phyloP scores from a whole-genome alignment of 352 stramenopile genomes.

The Globisporangium irregulare region DNA sequence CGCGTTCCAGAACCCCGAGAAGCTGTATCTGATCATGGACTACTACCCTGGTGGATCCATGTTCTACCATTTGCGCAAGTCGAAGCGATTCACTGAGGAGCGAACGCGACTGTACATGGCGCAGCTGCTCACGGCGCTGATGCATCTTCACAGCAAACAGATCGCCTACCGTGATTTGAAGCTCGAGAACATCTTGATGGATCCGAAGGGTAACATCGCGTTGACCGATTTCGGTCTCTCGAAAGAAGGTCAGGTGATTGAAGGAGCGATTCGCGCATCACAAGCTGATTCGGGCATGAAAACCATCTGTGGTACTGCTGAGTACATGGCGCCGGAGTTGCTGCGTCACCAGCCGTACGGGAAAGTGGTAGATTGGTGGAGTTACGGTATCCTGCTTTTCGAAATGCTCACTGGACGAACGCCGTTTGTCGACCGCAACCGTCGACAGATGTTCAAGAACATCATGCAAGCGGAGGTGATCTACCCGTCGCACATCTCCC shows the following conservation, averaged over 20 bases:
- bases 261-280: conserved; percentile 78
- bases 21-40: conserved; percentile 97
- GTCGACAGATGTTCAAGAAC: conserved; percentile 90
- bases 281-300: conserved; percentile 85
- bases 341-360: conserved; percentile 83
- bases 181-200: conserved; percentile 90
- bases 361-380: conserved; percentile 91
- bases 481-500: conserved; percentile 85
- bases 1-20: conserved; percentile 87
- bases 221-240: conserved; percentile 88
- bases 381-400: conserved; percentile 86
- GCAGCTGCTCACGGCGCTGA: conserved; percentile 81
- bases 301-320: conserved; percentile 85
- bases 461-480: conserved; percentile 89
- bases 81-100: conserved; percentile 83
- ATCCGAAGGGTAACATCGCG: conserved; percentile 83
- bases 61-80: conserved; percentile 89
- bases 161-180: conserved; percentile 90
- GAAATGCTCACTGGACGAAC: conserved; percentile 88
- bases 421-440: conserved; percentile 86
- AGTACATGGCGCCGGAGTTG: conserved; percentile 88
- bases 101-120: conserved; percentile 86
- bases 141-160: conserved; percentile 88
- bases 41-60: conserved; percentile 91
- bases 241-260: conserved; percentile 80